Conservation (phyloP, 2,329 filamentous ascomycete species). For the Coniochaeta sp. region DNA sequence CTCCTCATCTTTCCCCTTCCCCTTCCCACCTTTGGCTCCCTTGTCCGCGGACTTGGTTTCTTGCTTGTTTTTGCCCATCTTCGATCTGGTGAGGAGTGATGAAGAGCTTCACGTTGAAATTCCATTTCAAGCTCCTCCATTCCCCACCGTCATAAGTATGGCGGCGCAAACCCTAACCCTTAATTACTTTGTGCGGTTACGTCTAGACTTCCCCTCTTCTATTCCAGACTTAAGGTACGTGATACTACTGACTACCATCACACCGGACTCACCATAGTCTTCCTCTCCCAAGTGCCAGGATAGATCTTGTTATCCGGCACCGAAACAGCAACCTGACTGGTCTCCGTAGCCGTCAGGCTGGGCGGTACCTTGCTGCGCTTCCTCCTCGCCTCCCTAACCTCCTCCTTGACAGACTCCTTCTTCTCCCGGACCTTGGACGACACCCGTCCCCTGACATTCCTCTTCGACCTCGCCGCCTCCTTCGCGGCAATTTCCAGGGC, state of each 20-base stretch:
- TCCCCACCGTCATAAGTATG: too few relatives aligned
- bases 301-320: not conserved
- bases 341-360: not conserved
- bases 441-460: not conserved
- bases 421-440: not conserved
- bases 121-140: too few relatives aligned
- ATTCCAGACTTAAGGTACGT: too few relatives aligned
- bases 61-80: conserved; percentile 29
- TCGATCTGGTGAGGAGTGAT: not conserved
- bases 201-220: too few relatives aligned
- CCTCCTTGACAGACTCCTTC: not conserved
- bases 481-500: not conserved
- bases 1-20: conserved; percentile 15
- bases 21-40: conserved; percentile 19
- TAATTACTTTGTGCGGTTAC: too few relatives aligned
- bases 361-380: not conserved
- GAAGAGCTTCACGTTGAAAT: not conserved
- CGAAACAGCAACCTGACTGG: not conserved
- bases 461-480: conserved; percentile 9
- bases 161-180: too few relatives aligned
- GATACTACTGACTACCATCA: not conserved
- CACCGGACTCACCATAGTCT: not conserved
- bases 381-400: not conserved
- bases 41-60: conserved; percentile 11
- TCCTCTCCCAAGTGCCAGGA: not conserved